A percentile compares a stretch with the other conserved stretches of the same genome.
Conservation (phyloP, 208 protist genomes). For the Leishmania arabica region DNA sequence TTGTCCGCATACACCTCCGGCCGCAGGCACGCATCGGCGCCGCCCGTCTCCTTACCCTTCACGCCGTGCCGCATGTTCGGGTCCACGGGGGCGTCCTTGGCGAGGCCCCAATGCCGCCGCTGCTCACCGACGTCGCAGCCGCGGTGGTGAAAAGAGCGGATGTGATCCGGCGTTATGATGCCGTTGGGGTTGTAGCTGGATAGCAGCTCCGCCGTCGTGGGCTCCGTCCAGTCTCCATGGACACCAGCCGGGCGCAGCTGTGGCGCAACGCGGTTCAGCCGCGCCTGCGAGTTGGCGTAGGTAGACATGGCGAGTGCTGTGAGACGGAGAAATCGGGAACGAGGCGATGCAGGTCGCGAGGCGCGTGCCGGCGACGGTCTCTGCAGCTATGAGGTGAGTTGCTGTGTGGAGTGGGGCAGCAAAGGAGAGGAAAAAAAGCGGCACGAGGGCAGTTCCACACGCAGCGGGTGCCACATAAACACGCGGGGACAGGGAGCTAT, state of each 20-base stretch:
- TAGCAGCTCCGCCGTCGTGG: slow-evolving; percentile 57
- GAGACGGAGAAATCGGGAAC: background rate
- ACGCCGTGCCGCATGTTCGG: slow-evolving; percentile 50
- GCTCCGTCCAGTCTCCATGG: slow-evolving; percentile 41
- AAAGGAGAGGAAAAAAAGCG: background rate
- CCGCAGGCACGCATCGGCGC: slow-evolving; percentile 63
- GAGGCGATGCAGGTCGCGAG: background rate
- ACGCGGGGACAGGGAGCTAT: too few species aligned
- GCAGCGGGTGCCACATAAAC: background rate
- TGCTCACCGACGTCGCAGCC: slow-evolving; percentile 56
- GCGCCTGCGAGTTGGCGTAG: slow-evolving; percentile 41
- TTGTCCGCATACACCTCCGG: slow-evolving; percentile 57
- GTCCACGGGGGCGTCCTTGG: slow-evolving; percentile 56
- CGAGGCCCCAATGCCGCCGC: slow-evolving; percentile 50
- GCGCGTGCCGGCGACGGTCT: slow-evolving; percentile 1
- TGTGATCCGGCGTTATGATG: slow-evolving; percentile 56
- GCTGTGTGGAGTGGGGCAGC: background rate
- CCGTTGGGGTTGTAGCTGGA: slow-evolving; percentile 67
- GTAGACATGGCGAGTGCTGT: slow-evolving; percentile 26
- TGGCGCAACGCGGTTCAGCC: slow-evolving; percentile 66
- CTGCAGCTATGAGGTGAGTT: background rate
- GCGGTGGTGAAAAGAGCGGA: slow-evolving; percentile 65
- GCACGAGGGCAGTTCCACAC: background rate
- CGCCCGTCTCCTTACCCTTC: slow-evolving; percentile 25
- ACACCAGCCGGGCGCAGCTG: slow-evolving; percentile 76